Percentiles rank a stretch among this genome's conserved stretches.
Evolutionary conservation across 2,329 filamentous ascomycete species (phyloP).

Genomic region (Aspergillus sp.): DNA sequence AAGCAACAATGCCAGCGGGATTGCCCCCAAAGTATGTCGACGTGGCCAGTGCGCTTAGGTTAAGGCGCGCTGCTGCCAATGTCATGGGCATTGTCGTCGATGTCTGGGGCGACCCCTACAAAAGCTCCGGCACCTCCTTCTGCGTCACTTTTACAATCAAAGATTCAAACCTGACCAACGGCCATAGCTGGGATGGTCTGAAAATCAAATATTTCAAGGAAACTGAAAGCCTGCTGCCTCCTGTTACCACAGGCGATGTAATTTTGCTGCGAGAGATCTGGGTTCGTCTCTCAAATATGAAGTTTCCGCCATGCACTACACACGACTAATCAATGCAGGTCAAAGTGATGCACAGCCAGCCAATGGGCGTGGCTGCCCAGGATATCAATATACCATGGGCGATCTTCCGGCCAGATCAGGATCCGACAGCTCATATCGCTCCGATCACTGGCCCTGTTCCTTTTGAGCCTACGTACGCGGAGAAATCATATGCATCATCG

Average conservation of each 20-base stretch:
- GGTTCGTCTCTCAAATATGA: slow-evolving; percentile 42
- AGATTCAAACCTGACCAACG: slow-evolving; percentile 58
- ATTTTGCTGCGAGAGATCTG: slow-evolving; percentile 64
- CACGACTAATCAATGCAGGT: slow-evolving; percentile 24
- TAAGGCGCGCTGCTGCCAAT: slow-evolving; percentile 49
- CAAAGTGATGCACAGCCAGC: slow-evolving; percentile 23
- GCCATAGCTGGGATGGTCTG: slow-evolving; percentile 46
- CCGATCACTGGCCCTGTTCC: slow-evolving; percentile 35
- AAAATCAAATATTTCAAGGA: slow-evolving; percentile 66
- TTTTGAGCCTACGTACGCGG: slow-evolving; percentile 32
- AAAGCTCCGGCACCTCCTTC: slow-evolving; percentile 60
- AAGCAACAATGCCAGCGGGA: slow-evolving; percentile 7
- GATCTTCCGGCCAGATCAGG: slow-evolving; percentile 37
- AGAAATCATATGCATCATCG: slow-evolving; percentile 34
- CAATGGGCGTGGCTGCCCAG: slow-evolving; percentile 34
- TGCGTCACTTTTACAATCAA: slow-evolving; percentile 66
- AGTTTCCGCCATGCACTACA: slow-evolving; percentile 1
- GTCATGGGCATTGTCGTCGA: slow-evolving; percentile 76
- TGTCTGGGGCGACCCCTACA: slow-evolving; percentile 54
- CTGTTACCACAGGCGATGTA: slow-evolving; percentile 62
- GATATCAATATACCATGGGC: slow-evolving; percentile 36
- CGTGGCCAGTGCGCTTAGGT: slow-evolving; percentile 51
- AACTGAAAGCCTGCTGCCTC: slow-evolving; percentile 48
- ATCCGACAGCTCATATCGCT: slow-evolving; percentile 24
- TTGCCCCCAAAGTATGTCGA: slow-evolving; percentile 47